These are phyloP conservation scores for Aspergillus aculeatus DNA, from an alignment of 2,329 filamentous ascomycete genomes.

Conservation along the genomic window DNA sequence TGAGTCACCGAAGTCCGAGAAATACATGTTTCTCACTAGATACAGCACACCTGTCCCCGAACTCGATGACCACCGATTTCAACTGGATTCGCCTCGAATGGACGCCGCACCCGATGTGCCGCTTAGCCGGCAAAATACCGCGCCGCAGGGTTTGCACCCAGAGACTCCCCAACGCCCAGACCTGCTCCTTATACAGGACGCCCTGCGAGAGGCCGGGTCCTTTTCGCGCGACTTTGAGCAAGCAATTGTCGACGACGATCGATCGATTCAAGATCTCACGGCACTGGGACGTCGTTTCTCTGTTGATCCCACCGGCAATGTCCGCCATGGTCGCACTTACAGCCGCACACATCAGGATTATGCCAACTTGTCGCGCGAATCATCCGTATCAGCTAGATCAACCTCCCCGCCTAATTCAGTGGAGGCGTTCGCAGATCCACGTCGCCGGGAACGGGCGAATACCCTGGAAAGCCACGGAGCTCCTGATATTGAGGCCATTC, in stretches of 20 bases:
- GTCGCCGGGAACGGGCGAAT: slow-evolving; percentile 73
- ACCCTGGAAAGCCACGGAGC: slow-evolving; percentile 61
- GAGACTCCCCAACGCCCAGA: slow-evolving; percentile 50
- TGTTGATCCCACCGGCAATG: slow-evolving; percentile 41
- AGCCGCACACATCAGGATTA: slow-evolving; percentile 41
- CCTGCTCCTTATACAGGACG: slow-evolving; percentile 49
- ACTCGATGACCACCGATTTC: slow-evolving; percentile 79
- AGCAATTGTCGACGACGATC: slow-evolving; percentile 75
- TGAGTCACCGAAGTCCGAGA: slow-evolving; percentile 64
- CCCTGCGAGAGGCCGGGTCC: slow-evolving; percentile 43
- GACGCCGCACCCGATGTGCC: slow-evolving; percentile 40
- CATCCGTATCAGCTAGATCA: slow-evolving; percentile 62
- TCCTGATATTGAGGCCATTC: slow-evolving; percentile 56
- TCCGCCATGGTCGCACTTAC: slow-evolving; percentile 34
- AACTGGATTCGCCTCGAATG: slow-evolving; percentile 38
- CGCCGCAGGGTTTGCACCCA: slow-evolving; percentile 49
- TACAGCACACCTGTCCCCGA: slow-evolving; percentile 64
- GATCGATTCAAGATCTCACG: slow-evolving; percentile 37
- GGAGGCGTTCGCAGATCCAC: slow-evolving; percentile 90
- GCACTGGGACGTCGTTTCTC: slow-evolving; percentile 40
- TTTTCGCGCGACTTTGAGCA: slow-evolving; percentile 80
- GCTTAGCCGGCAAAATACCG: slow-evolving; percentile 36
- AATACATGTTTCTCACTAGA: slow-evolving; percentile 56
- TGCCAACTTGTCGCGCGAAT: slow-evolving; percentile 45
- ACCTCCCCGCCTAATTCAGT: slow-evolving; percentile 93